Conservation (phyloP, 1,139 yeast genomes). For the Sugiyamaella novakii region DNA sequence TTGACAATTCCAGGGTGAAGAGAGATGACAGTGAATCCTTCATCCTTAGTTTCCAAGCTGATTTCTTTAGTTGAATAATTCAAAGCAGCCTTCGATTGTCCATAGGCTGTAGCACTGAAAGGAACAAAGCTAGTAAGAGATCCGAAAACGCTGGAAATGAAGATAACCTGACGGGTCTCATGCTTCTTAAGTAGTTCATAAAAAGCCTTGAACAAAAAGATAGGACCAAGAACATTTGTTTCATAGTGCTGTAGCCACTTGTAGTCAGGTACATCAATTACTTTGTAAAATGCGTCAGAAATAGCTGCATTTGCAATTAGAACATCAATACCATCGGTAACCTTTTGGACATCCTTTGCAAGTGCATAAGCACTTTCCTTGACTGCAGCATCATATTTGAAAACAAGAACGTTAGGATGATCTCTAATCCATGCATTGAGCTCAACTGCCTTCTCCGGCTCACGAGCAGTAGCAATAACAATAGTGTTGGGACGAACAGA, state of each 20-base stretch:
- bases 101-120: background rate
- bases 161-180: conserved; percentile 30
- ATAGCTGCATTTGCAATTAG: background rate
- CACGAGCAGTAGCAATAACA: background rate
- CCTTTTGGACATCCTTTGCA: background rate
- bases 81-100: background rate
- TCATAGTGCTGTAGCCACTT: conserved; percentile 34
- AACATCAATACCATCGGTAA: background rate
- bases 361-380: background rate
- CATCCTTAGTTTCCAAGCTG: conserved; percentile 10
- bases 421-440: background rate
- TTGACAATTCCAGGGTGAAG: conserved; percentile 43
- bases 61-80: background rate
- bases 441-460: background rate
- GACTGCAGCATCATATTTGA: background rate
- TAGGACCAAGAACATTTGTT: conserved; percentile 42
- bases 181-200: conserved; percentile 31
- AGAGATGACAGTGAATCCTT: conserved; percentile 34
- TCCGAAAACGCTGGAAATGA: conserved; percentile 35
- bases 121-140: conserved; percentile 26
- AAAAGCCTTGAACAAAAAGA: conserved; percentile 38
- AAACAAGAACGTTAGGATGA: background rate
- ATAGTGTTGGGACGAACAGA: background rate
- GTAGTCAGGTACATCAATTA: conserved; percentile 16
- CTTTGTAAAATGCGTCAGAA: background rate